Base-by-base conservation (phyloP, 2,329 filamentous ascomycete species). In the Neopestalotiopsis sp. region DNA sequence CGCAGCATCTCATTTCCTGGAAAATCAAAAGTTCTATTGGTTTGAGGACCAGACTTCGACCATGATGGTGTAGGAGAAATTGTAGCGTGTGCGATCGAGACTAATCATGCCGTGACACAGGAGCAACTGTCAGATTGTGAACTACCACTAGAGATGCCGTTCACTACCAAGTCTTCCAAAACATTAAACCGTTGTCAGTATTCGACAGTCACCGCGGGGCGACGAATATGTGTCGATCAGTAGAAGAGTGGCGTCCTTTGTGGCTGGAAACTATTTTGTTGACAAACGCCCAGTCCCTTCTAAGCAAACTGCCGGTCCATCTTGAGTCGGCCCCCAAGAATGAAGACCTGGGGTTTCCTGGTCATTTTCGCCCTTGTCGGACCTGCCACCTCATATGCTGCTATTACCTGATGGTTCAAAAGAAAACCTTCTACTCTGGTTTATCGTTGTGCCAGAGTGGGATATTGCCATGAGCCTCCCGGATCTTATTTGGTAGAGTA, bases 391-490 rank as follows among this genome's bases (percentile, higher is more conserved):
- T 52, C 45, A 52, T n/a, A 14, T 52, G 45, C 45, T 20, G 45
- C 20, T 52, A 52, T 52, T 52, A n/a, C 20, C 45, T 24, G 20
- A 17, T 24, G 45, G 45, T 17, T 20, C 20, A 20, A 7, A 52
- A 20, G 9, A 52, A 34, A 59, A 28, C 57, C 24, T 59, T 10
- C 45, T 20, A 52, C 17, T 52, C 45, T 9, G 45, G 7, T n/a
- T 10, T 52, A 17, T 59, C 57, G 20, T 34, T 24, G 30, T 59
- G 30, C 24, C 17, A 34, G 57, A 34, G 57, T 24, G 57, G 4
- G 13, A 59, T 59, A 59, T 59, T 59, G 57, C 57, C 28, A 61
- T 61, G 59, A 40, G 32, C 59, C n/a, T 40, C 59, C 59, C 59
- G 32, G 32, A 34, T 61, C 59, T 40, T 61, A 40, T 38, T 61